phyloP scores from a whole-genome alignment of 768 basidiomycete genomes.

The Kondoa subrosea region DNA sequence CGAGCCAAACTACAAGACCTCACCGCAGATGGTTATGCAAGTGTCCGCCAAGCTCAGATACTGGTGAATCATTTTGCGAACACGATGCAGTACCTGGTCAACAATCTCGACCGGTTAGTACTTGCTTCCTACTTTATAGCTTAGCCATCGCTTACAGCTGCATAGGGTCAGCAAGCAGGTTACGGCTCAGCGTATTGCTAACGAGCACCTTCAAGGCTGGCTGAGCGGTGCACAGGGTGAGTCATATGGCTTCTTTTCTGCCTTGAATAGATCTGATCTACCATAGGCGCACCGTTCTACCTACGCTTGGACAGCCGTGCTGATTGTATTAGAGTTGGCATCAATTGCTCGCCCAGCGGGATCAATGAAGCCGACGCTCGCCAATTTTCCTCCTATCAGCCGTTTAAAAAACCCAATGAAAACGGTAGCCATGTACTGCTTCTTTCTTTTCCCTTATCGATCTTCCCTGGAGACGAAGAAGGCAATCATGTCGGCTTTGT shows the following conservation, averaged over 20 bases:
- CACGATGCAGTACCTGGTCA: not conserved
- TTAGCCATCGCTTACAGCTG: not conserved
- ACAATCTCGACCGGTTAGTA: not conserved
- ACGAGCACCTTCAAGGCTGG: too few species aligned
- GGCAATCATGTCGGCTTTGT: not conserved
- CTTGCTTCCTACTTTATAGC: not conserved
- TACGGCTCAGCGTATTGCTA: not conserved
- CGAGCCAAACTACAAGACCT: not conserved
- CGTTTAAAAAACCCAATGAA: too few species aligned
- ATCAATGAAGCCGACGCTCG: too few species aligned
- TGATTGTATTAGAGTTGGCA: too few species aligned
- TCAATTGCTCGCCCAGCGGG: too few species aligned
- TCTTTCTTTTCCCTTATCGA: not conserved
- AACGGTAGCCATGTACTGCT: too few species aligned
- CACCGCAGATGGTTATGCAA: not conserved
- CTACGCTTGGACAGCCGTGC: too few species aligned
- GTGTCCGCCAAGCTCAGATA: not conserved
- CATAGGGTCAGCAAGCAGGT: not conserved
- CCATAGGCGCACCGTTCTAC: too few species aligned
- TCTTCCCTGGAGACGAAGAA: not conserved
- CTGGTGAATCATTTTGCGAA: not conserved
- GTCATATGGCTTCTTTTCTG: too few species aligned
- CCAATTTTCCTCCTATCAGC: too few species aligned
- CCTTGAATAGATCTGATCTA: too few species aligned
- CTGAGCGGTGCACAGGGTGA: too few species aligned